Conservation (phyloP, 441 rosid species). For the Adansonia rubrostipa region DNA sequence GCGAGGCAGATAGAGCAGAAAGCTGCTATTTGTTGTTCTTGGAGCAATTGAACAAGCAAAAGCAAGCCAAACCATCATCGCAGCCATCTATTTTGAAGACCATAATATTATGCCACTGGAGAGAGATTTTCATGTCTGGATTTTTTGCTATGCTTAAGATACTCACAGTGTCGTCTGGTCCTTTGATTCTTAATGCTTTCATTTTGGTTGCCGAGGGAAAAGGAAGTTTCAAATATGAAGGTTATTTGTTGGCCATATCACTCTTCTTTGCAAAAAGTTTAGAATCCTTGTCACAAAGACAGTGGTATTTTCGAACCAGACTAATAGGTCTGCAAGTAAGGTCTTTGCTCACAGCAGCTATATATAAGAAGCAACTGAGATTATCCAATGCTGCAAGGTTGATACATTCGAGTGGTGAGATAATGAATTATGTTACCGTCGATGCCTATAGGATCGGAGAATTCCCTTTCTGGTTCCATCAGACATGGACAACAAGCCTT, state of each 20-base stretch:
- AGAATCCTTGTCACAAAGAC: slow-evolving; percentile 89
- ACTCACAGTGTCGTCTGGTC: slow-evolving; percentile 79
- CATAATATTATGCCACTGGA: slow-evolving; percentile 64
- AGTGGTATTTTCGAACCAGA: slow-evolving; percentile 90
- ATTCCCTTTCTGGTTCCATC: slow-evolving; percentile 95
- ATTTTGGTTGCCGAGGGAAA: slow-evolving; percentile 90
- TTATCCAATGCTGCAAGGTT: slow-evolving; percentile 74
- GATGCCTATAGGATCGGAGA: slow-evolving; percentile 97
- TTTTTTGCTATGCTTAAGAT: slow-evolving; percentile 83
- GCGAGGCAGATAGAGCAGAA: slow-evolving; percentile 65
- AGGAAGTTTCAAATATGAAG: slow-evolving; percentile 68
- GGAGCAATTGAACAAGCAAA: slow-evolving; percentile 58
- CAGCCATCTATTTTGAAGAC: slow-evolving; percentile 67
- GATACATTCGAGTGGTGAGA: slow-evolving; percentile 86
- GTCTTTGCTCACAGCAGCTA: slow-evolving; percentile 80
- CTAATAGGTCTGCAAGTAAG: slow-evolving; percentile 79
- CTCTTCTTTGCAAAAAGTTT: slow-evolving; percentile 66
- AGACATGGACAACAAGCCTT: slow-evolving; percentile 91
- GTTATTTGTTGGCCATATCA: slow-evolving; percentile 66
- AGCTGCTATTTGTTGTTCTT: slow-evolving; percentile 65
- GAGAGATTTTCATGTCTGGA: slow-evolving; percentile 76
- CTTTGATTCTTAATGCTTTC: slow-evolving; percentile 81
- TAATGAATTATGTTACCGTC: slow-evolving; percentile 86
- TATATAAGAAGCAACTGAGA: slow-evolving; percentile 83
- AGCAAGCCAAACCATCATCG: slow-evolving; percentile 45